Conservation (phyloP, 129 eudicot genomes). For the Scalesia atractyloides region DNA sequence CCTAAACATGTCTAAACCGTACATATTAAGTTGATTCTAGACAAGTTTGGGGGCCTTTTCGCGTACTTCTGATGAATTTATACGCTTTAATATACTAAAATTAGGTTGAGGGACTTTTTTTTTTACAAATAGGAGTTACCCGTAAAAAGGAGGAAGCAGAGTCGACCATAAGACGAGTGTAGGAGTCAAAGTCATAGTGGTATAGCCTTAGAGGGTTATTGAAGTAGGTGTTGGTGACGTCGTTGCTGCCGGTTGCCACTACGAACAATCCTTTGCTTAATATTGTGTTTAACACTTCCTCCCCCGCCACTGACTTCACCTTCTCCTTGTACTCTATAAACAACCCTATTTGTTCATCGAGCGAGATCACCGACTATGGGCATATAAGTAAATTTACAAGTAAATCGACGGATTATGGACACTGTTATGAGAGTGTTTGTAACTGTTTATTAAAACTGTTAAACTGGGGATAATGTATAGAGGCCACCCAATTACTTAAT, state of each 20-base stretch:
- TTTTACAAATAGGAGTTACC: constrained; percentile 35
- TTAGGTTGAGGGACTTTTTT: background rate
- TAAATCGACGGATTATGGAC: background rate
- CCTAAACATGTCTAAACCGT: too few species aligned
- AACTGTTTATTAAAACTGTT: background rate
- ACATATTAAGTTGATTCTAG: too few species aligned
- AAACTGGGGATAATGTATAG: background rate
- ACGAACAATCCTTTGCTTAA: constrained; percentile 48
- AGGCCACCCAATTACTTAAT: background rate
- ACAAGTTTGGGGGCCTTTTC: too few species aligned
- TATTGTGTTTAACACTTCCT: constrained; percentile 41
- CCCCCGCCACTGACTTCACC: constrained; percentile 57
- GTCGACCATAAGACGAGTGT: constrained; percentile 49
- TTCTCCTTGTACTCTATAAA: constrained; percentile 64
- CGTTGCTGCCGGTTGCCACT: constrained; percentile 66
- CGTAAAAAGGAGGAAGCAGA: constrained; percentile 60
- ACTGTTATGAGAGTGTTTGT: background rate
- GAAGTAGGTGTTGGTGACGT: constrained; percentile 72
- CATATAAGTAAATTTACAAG: constrained; percentile 19
- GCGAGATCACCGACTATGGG: constrained; percentile 62
- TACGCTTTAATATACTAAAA: background rate
- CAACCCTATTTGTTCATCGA: constrained; percentile 56
- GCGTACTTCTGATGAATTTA: too few species aligned
- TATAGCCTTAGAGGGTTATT: constrained; percentile 46
- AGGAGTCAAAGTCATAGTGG: constrained; percentile 50